Conservation (phyloP, 129 eudicot species). For the Ambrosia trifida region DNA sequence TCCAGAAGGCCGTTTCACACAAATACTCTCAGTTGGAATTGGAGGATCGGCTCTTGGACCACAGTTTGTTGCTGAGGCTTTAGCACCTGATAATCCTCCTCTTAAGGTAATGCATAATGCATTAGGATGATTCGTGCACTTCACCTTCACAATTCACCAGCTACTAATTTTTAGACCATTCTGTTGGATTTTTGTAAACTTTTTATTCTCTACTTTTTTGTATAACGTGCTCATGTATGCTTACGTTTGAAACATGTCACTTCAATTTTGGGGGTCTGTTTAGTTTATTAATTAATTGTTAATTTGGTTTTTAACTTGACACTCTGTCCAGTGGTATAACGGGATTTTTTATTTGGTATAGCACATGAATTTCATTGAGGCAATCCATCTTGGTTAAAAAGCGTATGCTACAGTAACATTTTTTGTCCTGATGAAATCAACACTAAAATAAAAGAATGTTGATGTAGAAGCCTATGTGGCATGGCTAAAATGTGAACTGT, state of each 20-base stretch:
- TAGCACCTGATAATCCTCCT: conserved; percentile 99
- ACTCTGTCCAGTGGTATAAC: background rate
- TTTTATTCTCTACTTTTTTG: background rate
- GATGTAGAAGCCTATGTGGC: background rate
- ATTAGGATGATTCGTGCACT: background rate
- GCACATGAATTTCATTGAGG: background rate
- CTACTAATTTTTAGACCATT: background rate
- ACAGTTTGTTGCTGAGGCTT: conserved; percentile 97
- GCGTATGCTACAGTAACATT: background rate
- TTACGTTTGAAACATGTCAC: background rate
- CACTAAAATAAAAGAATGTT: too few species aligned
- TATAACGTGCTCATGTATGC: background rate
- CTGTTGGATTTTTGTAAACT: background rate
- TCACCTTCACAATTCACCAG: background rate
- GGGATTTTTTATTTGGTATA: background rate
- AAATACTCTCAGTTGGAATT: conserved; percentile 83
- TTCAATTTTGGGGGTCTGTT: conserved; percentile 3
- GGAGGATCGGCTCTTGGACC: conserved; percentile 99
- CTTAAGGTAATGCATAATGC: conserved; percentile 60
- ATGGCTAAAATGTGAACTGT: too few species aligned
- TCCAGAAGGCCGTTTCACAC: conserved; percentile 68
- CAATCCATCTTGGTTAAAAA: conserved; percentile 4
- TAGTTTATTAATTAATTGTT: too few species aligned
- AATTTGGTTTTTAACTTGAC: background rate
- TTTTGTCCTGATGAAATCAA: background rate